Conservation (phyloP, 2,329 filamentous ascomycete species). For the Aspergillus felis region DNA sequence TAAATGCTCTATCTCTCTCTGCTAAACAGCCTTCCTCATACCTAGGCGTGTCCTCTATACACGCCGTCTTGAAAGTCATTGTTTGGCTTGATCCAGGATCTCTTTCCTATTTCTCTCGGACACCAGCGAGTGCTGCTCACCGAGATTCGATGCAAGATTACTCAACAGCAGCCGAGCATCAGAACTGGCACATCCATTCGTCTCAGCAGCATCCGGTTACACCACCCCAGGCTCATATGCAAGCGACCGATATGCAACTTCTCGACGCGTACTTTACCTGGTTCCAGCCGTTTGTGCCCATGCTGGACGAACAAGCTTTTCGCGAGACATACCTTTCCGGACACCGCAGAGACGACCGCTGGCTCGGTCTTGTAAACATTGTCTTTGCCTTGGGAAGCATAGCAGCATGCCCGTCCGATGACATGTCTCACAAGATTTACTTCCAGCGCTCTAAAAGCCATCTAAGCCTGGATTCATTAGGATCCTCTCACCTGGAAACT, state of each 20-base stretch:
- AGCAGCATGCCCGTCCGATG: slow-evolving; percentile 58
- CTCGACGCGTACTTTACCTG: slow-evolving; percentile 74
- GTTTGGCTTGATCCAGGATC: slow-evolving; percentile 52
- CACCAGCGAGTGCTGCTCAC: slow-evolving; percentile 22
- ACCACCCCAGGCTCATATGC: slow-evolving; percentile 50
- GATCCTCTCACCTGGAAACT: slow-evolving; percentile 68
- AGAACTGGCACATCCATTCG: slow-evolving; percentile 22
- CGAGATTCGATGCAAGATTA: slow-evolving; percentile 16
- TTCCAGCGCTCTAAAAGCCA: slow-evolving; percentile 66
- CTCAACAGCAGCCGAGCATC: slow-evolving; percentile 12
- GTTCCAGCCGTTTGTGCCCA: slow-evolving; percentile 67
- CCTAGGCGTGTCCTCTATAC: slow-evolving; percentile 70
- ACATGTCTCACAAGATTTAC: slow-evolving; percentile 66
- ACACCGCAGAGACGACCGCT: slow-evolving; percentile 62
- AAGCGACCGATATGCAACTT: slow-evolving; percentile 62
- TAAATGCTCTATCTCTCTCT: slow-evolving; percentile 62
- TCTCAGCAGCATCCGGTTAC: slow-evolving; percentile 37
- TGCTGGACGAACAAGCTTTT: slow-evolving; percentile 69
- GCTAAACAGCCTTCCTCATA: slow-evolving; percentile 63
- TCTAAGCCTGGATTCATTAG: slow-evolving; percentile 63
- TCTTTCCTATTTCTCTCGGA: slow-evolving; percentile 45
- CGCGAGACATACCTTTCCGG: slow-evolving; percentile 61
- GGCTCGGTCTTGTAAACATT: slow-evolving; percentile 71
- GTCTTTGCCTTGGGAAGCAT: slow-evolving; percentile 73
- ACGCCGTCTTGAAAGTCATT: slow-evolving; percentile 70